Conservation (phyloP, 345 rosid species). For the Syzygium jambos region DNA sequence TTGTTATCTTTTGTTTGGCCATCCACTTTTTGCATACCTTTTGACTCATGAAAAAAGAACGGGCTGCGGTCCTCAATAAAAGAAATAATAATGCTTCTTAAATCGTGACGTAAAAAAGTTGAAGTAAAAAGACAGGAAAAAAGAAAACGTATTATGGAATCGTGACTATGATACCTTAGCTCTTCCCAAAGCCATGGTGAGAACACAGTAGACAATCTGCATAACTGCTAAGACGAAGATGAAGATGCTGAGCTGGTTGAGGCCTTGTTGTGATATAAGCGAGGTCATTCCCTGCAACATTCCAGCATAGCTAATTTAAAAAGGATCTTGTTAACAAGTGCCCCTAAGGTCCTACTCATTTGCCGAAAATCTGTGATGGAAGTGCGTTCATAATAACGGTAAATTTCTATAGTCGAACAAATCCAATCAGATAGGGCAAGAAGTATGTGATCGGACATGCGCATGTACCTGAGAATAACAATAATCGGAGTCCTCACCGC, state of each 20-base stretch:
- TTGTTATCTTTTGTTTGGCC: neutral
- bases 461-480: slow-evolving; percentile 43
- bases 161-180: slow-evolving; percentile 37
- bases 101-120: neutral
- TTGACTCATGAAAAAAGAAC: neutral
- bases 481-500: slow-evolving; percentile 5
- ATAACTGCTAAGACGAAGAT: slow-evolving; percentile 58
- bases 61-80: neutral
- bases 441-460: neutral
- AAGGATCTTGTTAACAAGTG: neutral
- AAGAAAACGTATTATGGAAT: neutral
- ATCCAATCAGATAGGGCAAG: neutral
- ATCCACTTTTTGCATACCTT: neutral
- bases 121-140: neutral
- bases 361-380: neutral
- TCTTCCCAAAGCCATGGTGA: slow-evolving; percentile 59
- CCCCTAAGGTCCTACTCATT: neutral
- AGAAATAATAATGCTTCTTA: neutral
- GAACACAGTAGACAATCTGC: slow-evolving; percentile 57
- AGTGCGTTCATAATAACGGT: neutral
- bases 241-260: slow-evolving; percentile 59
- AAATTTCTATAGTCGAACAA: neutral
- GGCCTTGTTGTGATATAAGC: slow-evolving; percentile 47
- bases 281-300: slow-evolving; percentile 41
- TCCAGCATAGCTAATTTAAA: neutral